Evolutionary conservation across 441 rosid genomes (phyloP).

Genomic region (Syzygium malaccense): DNA sequence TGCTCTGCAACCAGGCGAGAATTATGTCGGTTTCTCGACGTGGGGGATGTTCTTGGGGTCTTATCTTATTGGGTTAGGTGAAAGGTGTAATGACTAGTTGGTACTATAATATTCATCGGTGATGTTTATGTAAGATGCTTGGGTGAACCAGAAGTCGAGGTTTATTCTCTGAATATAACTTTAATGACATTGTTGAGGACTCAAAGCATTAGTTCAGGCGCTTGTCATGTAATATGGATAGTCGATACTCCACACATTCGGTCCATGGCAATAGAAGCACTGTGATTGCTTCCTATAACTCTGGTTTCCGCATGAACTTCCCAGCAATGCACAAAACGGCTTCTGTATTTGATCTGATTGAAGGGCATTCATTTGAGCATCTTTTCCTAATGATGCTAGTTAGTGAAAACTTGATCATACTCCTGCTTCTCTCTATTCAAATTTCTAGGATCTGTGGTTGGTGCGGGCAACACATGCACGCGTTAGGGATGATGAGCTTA

Average conservation of each 20-base stretch:
- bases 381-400: neutral
- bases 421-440: neutral
- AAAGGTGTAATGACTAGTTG: neutral
- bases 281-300: neutral
- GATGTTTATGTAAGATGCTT: neutral
- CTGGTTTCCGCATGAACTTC: neutral
- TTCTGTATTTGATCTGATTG: neutral
- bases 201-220: neutral
- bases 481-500: too few relatives aligned
- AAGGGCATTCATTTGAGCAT: neutral
- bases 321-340: neutral
- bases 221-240: neutral
- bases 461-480: too few relatives aligned
- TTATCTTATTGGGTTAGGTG: neutral
- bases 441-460: too few relatives aligned
- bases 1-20: conserved; percentile 39
- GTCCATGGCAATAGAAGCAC: neutral
- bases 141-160: neutral
- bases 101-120: neutral
- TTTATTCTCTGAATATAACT: neutral
- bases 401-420: neutral
- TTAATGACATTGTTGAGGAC: neutral
- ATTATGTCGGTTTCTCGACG: neutral
- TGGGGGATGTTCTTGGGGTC: neutral
- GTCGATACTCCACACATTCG: neutral